Evolutionary conservation across 192 early-diverging fungal genomes (phyloP).

Genomic region (Backusella macrospora): DNA sequence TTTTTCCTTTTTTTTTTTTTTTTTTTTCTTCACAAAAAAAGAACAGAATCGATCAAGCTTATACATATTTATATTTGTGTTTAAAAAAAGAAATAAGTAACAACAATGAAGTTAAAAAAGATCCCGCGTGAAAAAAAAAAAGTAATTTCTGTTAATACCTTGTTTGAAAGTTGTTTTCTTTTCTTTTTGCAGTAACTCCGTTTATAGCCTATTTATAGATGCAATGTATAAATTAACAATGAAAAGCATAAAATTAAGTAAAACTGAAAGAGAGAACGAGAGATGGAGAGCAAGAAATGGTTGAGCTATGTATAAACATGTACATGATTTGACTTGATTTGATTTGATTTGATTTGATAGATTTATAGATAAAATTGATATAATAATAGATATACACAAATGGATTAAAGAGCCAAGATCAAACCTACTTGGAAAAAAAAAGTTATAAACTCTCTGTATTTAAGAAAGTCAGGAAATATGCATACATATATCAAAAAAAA

Average conservation of each 20-base stretch:
- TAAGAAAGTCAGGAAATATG: slow-evolving; percentile 1
- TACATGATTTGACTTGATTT: background rate
- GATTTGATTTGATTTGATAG: background rate
- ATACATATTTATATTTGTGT: background rate
- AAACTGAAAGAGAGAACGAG: background rate
- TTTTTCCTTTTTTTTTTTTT: too few relatives aligned
- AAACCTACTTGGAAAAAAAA: background rate
- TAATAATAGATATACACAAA: slow-evolving; percentile 10
- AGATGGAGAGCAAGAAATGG: too few relatives aligned
- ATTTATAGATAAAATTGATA: background rate
- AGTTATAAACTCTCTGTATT: background rate
- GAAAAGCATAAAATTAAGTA: too few relatives aligned
- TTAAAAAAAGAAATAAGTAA: background rate
- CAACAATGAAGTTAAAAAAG: background rate
- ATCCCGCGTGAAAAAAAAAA: background rate
- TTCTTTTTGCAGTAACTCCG: background rate
- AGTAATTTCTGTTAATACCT: background rate
- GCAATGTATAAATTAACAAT: background rate
- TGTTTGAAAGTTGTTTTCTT: background rate
- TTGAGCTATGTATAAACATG: too few relatives aligned
- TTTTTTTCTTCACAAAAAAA: too few relatives aligned
- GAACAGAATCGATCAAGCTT: too few relatives aligned
- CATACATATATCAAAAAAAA: background rate
- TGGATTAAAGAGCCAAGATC: background rate
- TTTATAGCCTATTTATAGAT: slow-evolving; percentile 3